phyloP scores from a whole-genome alignment of 2,329 filamentous ascomycete genomes.

The Phaeomoniella chlamydospora region DNA sequence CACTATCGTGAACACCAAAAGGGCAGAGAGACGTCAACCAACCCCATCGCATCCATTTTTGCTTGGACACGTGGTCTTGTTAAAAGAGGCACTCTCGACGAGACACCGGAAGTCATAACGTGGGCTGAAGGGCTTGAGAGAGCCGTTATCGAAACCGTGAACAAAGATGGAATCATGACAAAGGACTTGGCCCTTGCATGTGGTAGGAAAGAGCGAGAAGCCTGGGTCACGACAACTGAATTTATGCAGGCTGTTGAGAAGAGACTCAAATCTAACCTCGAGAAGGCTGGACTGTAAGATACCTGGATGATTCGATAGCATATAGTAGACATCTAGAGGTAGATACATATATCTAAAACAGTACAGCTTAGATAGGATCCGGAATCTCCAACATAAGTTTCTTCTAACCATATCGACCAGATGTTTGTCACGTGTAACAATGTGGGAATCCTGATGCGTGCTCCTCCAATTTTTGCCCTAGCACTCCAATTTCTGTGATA shows the following conservation, averaged over 20 bases:
- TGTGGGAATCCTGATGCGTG: too few relatives aligned
- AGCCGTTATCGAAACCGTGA: slow-evolving; percentile 88
- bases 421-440: too few relatives aligned
- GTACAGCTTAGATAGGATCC: too few relatives aligned
- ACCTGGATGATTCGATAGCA: too few relatives aligned
- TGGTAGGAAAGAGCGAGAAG: slow-evolving; percentile 68
- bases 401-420: too few relatives aligned
- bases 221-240: slow-evolving; percentile 83
- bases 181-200: slow-evolving; percentile 95
- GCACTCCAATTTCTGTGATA: too few relatives aligned
- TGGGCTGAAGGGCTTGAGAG: slow-evolving; percentile 87
- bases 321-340: too few relatives aligned
- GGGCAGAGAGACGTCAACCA: slow-evolving; percentile 90
- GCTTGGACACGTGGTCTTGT: slow-evolving; percentile 92
- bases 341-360: too few relatives aligned
- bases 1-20: slow-evolving; percentile 99
- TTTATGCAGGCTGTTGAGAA: slow-evolving; percentile 89
- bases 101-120: slow-evolving; percentile 77
- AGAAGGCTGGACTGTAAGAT: slow-evolving; percentile 30
- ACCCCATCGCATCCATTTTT: slow-evolving; percentile 98
- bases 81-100: slow-evolving; percentile 85
- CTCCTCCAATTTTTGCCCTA: too few relatives aligned
- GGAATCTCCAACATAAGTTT: too few relatives aligned
- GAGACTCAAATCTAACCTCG: slow-evolving; percentile 66
- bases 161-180: slow-evolving; percentile 93